A percentile compares a stretch with the other conserved stretches of the same genome.
phyloP scores from a whole-genome alignment of 2,329 filamentous ascomycete genomes.

The Penicillium sp. region DNA sequence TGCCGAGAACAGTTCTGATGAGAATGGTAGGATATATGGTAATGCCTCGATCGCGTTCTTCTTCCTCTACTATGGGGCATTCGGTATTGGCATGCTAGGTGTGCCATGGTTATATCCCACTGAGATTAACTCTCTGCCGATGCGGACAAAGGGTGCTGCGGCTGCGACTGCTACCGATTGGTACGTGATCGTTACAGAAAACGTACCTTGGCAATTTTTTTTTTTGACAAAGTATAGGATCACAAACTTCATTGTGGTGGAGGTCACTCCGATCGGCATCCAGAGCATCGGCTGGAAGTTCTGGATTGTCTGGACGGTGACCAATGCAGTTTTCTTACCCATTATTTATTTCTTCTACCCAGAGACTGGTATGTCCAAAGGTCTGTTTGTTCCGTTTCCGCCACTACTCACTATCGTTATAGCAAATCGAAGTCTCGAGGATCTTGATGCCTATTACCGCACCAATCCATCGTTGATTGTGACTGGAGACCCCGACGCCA shows the following conservation, averaged over 20 bases:
- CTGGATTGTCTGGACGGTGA: constrained; percentile 11
- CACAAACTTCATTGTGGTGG: constrained; percentile 15
- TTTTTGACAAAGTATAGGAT: constrained; percentile 13
- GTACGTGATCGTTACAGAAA: neutral
- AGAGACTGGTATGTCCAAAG: constrained; percentile 16
- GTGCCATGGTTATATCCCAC: constrained; percentile 47
- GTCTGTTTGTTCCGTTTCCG: neutral
- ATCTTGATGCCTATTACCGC: constrained; percentile 38
- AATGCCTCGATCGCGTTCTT: constrained; percentile 32
- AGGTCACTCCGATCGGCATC: constrained; percentile 18
- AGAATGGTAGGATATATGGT: neutral
- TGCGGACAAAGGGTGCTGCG: constrained; percentile 43
- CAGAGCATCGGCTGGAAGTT: constrained; percentile 14
- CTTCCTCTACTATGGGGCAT: constrained; percentile 17
- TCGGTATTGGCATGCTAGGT: constrained; percentile 15
- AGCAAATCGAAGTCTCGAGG: constrained; percentile 24
- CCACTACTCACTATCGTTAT: neutral
- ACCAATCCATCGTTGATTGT: constrained; percentile 44
- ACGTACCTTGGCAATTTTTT: too few species aligned
- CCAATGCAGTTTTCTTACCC: constrained; percentile 3
- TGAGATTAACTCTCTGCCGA: constrained; percentile 44
- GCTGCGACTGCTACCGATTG: constrained; percentile 41
- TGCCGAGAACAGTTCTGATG: neutral
- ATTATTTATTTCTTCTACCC: constrained; percentile 6
- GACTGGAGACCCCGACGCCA: constrained; percentile 49